Conservation (phyloP, 305 asterid genomes). For the Fraxinus velutina region DNA sequence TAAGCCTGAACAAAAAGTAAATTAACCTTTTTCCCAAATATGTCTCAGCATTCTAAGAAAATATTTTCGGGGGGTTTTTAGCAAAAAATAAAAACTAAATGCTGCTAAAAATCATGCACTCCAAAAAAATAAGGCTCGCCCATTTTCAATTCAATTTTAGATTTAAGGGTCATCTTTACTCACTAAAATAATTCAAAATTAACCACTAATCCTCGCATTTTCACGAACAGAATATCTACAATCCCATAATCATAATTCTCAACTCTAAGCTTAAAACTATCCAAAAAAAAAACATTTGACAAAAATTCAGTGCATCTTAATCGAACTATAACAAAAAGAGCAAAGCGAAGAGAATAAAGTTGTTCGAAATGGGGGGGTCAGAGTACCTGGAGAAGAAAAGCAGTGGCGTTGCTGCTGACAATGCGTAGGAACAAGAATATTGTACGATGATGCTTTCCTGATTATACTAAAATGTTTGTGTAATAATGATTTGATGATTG, state of each 20-base stretch:
- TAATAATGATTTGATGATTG: neutral
- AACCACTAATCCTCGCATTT: neutral
- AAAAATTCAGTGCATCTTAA: neutral
- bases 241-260: neutral
- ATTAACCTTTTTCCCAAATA: neutral
- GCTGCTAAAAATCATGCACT: neutral
- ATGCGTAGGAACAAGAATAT: neutral
- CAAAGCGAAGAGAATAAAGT: neutral
- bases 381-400: neutral
- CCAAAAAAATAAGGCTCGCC: neutral
- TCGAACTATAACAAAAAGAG: neutral
- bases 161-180: neutral
- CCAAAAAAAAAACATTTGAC: neutral
- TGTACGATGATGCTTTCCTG: neutral
- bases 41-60: neutral
- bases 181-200: neutral
- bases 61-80: neutral
- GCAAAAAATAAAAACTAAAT: neutral
- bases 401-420: constrained; percentile 1
- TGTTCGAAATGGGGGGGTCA: neutral
- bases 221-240: neutral
- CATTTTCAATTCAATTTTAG: neutral
- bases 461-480: neutral
- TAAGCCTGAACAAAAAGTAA: neutral
- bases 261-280: too few relatives aligned